Conservation (phyloP, 2,329 filamentous ascomycete species). For the Arthroderma sp. region DNA sequence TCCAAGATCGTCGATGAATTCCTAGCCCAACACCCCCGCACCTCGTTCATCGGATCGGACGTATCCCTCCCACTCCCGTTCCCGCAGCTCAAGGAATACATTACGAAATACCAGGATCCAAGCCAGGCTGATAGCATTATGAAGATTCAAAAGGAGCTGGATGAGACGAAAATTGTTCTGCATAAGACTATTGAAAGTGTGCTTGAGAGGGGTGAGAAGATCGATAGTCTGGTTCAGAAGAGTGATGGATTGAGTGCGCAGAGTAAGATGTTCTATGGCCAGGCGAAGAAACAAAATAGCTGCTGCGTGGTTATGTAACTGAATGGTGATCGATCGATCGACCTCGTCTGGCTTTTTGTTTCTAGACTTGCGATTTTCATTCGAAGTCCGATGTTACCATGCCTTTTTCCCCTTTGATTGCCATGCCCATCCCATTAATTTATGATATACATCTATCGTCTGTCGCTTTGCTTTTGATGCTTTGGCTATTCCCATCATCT, state of each 20-base stretch:
- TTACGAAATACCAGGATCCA: constrained; percentile 70
- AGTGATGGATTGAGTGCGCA: constrained; percentile 78
- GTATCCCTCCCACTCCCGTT: constrained; percentile 43
- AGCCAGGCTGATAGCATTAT: constrained; percentile 80
- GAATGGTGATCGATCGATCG: neutral
- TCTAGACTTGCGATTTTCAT: no score
- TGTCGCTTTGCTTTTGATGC: no score
- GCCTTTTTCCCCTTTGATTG: no score
- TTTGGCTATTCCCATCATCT: no score
- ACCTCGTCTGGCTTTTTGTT: neutral
- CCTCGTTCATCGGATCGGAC: constrained; percentile 45
- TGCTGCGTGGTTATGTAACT: constrained; percentile 44
- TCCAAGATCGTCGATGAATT: constrained; percentile 77
- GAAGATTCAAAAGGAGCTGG: constrained; percentile 91
- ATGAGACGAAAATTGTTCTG: constrained; percentile 93
- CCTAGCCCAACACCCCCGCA: constrained; percentile 55
- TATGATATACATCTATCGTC: no score
- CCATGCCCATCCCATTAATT: no score
- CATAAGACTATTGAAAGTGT: constrained; percentile 70
- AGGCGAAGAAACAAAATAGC: constrained; percentile 50
- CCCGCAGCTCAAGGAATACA: constrained; percentile 69
- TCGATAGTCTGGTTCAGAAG: constrained; percentile 86
- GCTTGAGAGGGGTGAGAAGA: constrained; percentile 87
- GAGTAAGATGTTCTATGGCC: constrained; percentile 95
- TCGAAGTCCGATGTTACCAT: no score